Percentiles rank a stretch among this genome's conserved stretches.
These are phyloP conservation scores for Trichoderma sp. DNA, from an alignment of 2,329 filamentous ascomycete species.

Conservation along the genomic window DNA sequence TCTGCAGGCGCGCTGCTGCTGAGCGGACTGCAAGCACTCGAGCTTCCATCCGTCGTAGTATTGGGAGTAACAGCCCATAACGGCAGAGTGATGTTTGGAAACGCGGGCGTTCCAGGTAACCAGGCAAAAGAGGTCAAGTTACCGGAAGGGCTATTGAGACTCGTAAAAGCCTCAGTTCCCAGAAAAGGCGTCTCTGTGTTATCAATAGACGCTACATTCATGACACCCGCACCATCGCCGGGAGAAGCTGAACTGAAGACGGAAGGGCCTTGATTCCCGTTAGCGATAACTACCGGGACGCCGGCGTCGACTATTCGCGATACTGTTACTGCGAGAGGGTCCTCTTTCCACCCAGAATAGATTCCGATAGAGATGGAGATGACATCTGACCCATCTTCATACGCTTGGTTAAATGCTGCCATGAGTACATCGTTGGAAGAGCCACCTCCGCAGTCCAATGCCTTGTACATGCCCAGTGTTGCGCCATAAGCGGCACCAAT, in stretches of 20 bases:
- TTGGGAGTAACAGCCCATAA: constrained; percentile 54
- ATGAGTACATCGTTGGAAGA: constrained; percentile 42
- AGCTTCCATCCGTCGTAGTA: constrained; percentile 41
- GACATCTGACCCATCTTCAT: constrained; percentile 43
- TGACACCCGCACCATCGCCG: constrained; percentile 44
- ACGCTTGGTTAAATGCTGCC: constrained; percentile 43
- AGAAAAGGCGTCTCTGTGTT: constrained; percentile 41
- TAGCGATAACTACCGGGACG: constrained; percentile 44
- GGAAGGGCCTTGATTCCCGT: constrained; percentile 46
- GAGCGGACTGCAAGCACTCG: constrained; percentile 55
- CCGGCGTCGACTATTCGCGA: constrained; percentile 46
- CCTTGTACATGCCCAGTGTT: constrained; percentile 43
- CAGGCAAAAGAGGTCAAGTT: constrained; percentile 1
- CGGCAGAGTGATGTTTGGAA: constrained; percentile 37
- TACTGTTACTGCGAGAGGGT: constrained; percentile 39
- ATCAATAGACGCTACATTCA: constrained; percentile 48
- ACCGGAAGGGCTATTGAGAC: background rate
- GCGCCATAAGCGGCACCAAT: constrained; percentile 44
- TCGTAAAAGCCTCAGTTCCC: constrained; percentile 1
- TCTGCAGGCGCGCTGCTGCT: constrained; percentile 54
- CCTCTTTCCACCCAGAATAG: constrained; percentile 35
- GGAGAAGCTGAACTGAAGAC: constrained; percentile 45
- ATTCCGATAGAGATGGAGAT: constrained; percentile 41
- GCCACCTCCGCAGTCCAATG: constrained; percentile 38
- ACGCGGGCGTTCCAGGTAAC: constrained; percentile 1